These are phyloP conservation scores for Hevea brasiliensis DNA, from an alignment of 345 rosid species.

Conservation along the genomic window DNA sequence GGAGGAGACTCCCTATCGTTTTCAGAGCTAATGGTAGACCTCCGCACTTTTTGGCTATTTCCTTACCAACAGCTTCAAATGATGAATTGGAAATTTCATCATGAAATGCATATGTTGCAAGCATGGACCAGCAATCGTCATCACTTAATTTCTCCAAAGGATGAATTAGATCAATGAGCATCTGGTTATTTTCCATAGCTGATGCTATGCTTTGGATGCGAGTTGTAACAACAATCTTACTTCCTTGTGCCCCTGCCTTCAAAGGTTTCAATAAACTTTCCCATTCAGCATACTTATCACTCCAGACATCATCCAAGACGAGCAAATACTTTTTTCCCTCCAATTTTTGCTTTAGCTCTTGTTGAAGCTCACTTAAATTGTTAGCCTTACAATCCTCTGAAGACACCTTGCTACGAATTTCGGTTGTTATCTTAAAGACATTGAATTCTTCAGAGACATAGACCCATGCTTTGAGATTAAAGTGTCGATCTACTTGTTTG, in stretches of 20 bases:
- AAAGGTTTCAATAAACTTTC: neutral
- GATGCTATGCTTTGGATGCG: neutral
- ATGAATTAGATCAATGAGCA: neutral
- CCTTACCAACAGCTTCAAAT: neutral
- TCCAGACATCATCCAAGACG: constrained; percentile 14
- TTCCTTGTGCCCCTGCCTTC: neutral
- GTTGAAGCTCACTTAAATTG: neutral
- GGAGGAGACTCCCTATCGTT: neutral
- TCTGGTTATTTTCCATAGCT: too few relatives aligned
- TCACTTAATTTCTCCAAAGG: neutral
- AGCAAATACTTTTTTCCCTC: neutral
- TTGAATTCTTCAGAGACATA: neutral
- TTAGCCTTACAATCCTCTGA: neutral
- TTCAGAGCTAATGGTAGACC: constrained; percentile 13
- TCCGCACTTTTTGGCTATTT: constrained; percentile 3
- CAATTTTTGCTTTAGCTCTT: neutral
- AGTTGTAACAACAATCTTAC: neutral
- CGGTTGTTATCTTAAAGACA: neutral
- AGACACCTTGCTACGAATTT: neutral
- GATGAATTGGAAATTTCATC: neutral
- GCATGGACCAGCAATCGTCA: neutral
- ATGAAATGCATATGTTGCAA: constrained; percentile 8
- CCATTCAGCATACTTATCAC: neutral
- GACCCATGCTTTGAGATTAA: constrained; percentile 9
- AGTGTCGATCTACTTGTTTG: neutral